A percentile compares a stretch with the other conserved stretches of the same genome.
These are phyloP conservation scores for Flaveria sonorensis DNA, from an alignment of 129 eudicot species.

Conservation along the genomic window DNA sequence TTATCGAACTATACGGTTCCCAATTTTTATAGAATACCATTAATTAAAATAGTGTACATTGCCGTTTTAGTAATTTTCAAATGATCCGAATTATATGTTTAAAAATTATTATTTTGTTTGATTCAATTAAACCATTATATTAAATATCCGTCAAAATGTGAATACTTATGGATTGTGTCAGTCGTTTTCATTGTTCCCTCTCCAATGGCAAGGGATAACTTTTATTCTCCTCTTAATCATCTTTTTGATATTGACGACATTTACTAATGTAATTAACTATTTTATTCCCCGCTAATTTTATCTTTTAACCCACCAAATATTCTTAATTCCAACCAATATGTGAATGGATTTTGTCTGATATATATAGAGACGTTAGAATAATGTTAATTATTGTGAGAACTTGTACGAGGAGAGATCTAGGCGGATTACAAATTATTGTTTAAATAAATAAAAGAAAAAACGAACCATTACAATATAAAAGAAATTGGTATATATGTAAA, in stretches of 20 bases:
- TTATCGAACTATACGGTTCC: too few relatives aligned
- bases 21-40: too few relatives aligned
- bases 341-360: not conserved
- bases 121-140: too few relatives aligned
- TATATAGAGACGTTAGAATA: too few relatives aligned
- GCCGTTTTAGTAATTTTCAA: too few relatives aligned
- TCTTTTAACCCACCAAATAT: not conserved
- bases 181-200: slow-evolving; percentile 33
- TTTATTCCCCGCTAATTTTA: not conserved
- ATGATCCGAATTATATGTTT: not conserved
- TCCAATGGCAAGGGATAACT: slow-evolving; percentile 35
- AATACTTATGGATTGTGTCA: not conserved
- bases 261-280: not conserved
- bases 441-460: too few relatives aligned
- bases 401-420: too few relatives aligned
- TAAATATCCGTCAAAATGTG: not conserved
- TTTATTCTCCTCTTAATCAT: slow-evolving; percentile 5
- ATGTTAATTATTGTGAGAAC: too few relatives aligned
- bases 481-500: too few relatives aligned
- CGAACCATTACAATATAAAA: too few relatives aligned
- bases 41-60: not conserved
- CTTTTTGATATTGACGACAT: slow-evolving; percentile 4
- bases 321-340: not conserved
- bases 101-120: too few relatives aligned
- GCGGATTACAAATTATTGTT: too few relatives aligned